These are phyloP conservation scores for Aspergillus cavernicola DNA, from an alignment of 495 filamentous ascomycete species.

Conservation along the genomic window DNA sequence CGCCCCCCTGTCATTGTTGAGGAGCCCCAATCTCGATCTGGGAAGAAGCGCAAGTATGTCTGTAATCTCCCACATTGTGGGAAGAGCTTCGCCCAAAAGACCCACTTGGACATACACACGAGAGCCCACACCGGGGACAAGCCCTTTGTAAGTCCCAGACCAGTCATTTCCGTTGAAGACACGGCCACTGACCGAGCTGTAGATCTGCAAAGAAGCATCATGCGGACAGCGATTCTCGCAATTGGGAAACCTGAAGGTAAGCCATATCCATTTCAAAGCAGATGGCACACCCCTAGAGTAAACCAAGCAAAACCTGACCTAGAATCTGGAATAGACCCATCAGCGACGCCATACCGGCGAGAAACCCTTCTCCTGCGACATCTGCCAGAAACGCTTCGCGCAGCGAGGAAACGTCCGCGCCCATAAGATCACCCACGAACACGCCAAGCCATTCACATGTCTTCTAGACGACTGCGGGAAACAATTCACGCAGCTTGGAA, in stretches of 20 bases:
- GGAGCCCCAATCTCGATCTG: slow-evolving; percentile 30
- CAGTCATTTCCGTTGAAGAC: not conserved
- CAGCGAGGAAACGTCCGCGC: slow-evolving; percentile 85
- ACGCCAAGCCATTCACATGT: slow-evolving; percentile 76
- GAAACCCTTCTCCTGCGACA: slow-evolving; percentile 77
- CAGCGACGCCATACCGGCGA: slow-evolving; percentile 83
- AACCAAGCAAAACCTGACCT: too few relatives aligned
- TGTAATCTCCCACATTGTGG: slow-evolving; percentile 73
- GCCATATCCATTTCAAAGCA: slow-evolving; percentile 9
- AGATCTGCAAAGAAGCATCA: slow-evolving; percentile 70
- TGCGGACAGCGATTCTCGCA: slow-evolving; percentile 85
- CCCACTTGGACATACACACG: slow-evolving; percentile 87
- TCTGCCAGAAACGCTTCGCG: slow-evolving; percentile 78
- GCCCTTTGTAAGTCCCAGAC: slow-evolving; percentile 72
- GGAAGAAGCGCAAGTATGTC: slow-evolving; percentile 55
- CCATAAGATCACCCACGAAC: slow-evolving; percentile 77
- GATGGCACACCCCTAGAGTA: too few relatives aligned
- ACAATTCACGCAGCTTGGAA: slow-evolving; percentile 83
- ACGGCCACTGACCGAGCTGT: not conserved
- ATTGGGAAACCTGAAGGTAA: slow-evolving; percentile 82
- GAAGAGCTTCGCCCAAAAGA: slow-evolving; percentile 88
- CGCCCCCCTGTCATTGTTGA: slow-evolving; percentile 26
- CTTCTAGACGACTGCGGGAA: slow-evolving; percentile 78
- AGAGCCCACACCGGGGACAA: slow-evolving; percentile 88
- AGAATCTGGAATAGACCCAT: slow-evolving; percentile 83